phyloP scores from a whole-genome alignment of 495 filamentous ascomycete genomes.

The Symbiotaphrina buchneri region DNA sequence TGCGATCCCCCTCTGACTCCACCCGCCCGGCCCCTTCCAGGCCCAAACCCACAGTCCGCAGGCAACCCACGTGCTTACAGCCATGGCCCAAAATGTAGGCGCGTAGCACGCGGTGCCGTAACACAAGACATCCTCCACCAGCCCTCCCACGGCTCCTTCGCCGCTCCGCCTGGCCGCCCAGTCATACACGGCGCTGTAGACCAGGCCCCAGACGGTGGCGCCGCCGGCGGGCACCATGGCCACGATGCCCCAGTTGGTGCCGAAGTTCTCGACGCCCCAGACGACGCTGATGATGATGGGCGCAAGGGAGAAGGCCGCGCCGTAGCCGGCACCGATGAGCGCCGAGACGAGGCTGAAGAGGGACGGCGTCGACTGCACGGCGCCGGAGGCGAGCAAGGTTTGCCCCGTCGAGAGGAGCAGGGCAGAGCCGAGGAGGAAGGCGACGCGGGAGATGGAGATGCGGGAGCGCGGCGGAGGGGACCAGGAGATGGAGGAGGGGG shows the following conservation, averaged over 20 bases:
- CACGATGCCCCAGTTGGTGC: conserved; percentile 92
- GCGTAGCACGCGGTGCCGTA: conserved; percentile 66
- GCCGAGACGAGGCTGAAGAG: conserved; percentile 65
- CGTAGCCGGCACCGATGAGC: conserved; percentile 74
- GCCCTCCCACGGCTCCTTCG: conserved; percentile 2
- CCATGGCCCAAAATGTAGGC: conserved; percentile 58
- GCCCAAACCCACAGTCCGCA: conserved; percentile 49
- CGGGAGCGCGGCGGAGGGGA: conserved; percentile 10
- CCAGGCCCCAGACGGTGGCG: conserved; percentile 61
- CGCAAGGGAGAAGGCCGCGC: conserved; percentile 67
- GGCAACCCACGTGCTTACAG: conserved; percentile 53
- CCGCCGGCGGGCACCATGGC: conserved; percentile 74
- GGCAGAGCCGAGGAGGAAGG: conserved; percentile 55
- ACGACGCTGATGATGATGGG: conserved; percentile 86
- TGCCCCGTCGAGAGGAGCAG: conserved; percentile 57
- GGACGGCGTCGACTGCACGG: conserved; percentile 36
- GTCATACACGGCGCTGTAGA: conserved; percentile 71
- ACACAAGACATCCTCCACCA: conserved; percentile 27
- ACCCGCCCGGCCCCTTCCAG: conserved; percentile 57
- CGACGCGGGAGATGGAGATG: conserved; percentile 49
- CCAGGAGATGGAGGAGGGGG: conserved; percentile 12
- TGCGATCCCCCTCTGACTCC: conserved; percentile 55
- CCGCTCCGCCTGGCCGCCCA: conserved; percentile 8
- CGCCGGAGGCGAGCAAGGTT: conserved; percentile 46
- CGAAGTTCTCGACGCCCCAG: conserved; percentile 97